Evolutionary conservation across 1,284 basidiomycete species (phyloP), one percentile per base, ranked within the genome.

Genomic region (Trametes pubescens): DNA sequence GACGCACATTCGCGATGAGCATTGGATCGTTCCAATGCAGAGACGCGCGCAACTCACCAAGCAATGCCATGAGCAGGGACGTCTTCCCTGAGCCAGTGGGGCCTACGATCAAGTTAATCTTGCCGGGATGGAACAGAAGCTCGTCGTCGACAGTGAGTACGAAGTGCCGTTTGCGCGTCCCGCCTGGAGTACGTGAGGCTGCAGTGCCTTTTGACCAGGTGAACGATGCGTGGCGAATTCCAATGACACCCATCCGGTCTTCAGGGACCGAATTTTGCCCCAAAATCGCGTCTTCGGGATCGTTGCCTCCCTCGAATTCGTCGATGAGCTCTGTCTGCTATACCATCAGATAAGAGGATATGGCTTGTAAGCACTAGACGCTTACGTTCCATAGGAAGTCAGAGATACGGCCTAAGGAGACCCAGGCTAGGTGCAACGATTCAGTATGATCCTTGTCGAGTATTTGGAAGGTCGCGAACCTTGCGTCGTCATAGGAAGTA

Each of bases 91-190:
- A 81, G 10, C 85, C 84, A 4, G 84, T 86, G 0, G 88, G 85
- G n/a, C 90, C 90, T 35, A 88, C 80, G 62, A 92, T 81, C 35
- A 92, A 74, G 71, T 89, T 90, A 68, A 92, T 75, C 67, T 81
- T 78, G 10, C 85, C 84, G 40, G 80, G 81, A 62, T 83, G 81
- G 77, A 92, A 91, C 7, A 79, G 72, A 18, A 91, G 71, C 65
- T 89, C 85, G 22, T 76, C 79, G 0, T 84, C 80, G 26, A 89
- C 76, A 0, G 72, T 72, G 11, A 90, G 78, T 9, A 73, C 75
- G 76, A 88, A 89, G 59, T 78, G 79, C 22, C 79, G 73, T 6
- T 69, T 67, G 2, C 65, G 72, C 4, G 62, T 63, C 2, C 49
- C 55, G 0, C 66, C 69, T 0, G 76, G 77, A 2, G 76, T 78